Conservation (phyloP, 2,329 filamentous ascomycete genomes). For the Xylariaceae sp. region DNA sequence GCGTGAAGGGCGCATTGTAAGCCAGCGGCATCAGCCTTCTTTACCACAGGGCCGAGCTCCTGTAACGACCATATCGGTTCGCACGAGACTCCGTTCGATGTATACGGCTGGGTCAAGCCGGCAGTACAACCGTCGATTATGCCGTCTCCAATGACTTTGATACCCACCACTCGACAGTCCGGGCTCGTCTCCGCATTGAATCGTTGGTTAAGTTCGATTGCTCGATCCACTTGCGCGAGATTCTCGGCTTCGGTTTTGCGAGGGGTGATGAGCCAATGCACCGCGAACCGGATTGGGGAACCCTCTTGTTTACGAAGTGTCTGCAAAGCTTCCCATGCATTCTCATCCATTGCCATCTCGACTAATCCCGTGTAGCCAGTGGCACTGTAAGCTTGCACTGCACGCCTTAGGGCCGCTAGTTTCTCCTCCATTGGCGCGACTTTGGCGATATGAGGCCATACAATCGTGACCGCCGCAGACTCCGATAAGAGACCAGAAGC, state of each 20-base stretch:
- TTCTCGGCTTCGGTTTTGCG: constrained; percentile 51
- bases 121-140: constrained; percentile 71
- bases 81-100: constrained; percentile 51
- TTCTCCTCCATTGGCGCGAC: constrained; percentile 57
- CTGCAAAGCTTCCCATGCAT: constrained; percentile 58
- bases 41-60: constrained; percentile 60
- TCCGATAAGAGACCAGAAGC: constrained; percentile 60
- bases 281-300: constrained; percentile 56
- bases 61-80: constrained; percentile 62
- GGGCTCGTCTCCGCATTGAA: constrained; percentile 54
- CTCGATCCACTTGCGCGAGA: constrained; percentile 57
- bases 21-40: constrained; percentile 58
- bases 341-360: constrained; percentile 67
- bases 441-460: constrained; percentile 60
- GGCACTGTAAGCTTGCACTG: constrained; percentile 55
- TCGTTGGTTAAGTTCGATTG: constrained; percentile 53
- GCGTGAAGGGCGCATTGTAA: constrained; percentile 70
- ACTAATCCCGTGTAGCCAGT: constrained; percentile 61
- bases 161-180: constrained; percentile 59
- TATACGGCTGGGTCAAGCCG: constrained; percentile 64
- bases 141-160: constrained; percentile 71
- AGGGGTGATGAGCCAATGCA: constrained; percentile 63
- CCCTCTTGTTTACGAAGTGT: constrained; percentile 46
- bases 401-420: constrained; percentile 51
- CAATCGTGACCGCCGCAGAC: constrained; percentile 58